Base-by-base conservation (phyloP, 2,329 filamentous ascomycete species). In the Lachnellula subtilissima region DNA sequence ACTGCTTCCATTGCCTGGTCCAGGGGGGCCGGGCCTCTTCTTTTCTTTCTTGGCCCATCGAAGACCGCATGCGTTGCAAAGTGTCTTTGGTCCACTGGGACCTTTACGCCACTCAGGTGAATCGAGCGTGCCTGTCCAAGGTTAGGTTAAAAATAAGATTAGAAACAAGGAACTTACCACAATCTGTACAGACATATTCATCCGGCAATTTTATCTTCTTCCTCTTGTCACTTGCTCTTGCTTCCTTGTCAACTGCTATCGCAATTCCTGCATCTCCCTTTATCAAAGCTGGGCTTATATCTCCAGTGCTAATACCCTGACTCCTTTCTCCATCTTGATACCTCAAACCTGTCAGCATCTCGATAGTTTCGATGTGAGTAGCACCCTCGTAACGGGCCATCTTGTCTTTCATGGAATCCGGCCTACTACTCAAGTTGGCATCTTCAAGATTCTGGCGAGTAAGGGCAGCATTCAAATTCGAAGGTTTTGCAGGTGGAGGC, bases 41-140 rank as follows among this genome's bases (percentile, higher is more conserved):
- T 94, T 94, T 69, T 94, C 89, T 69, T 89, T 91, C 82, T 89
- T 85, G 15, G 85, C 84, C 85, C 85, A 88, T 52, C 85, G 78
- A 32, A 88, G 75, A 39, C 93, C 93, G 70, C 93, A 97, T 7
- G 93, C 93, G 74, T 97, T 97, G 73, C 93, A 97, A 12, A 97
- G 76, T 8, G 93, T 97, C 73, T 97, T 97, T 1, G 92, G 92
- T 2, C 93, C 93, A 60, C 84, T 90, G 0, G 93, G 93, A 0
- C 93, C 93, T 72, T 96, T 97, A 60, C 93, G 82, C 93, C 93
- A 97, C 76, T 97, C 93, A 0, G 93, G 93, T 15, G 90, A 96
- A 69, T 97, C 92, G 42, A 95, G 79, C 0, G 91, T 97, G 36
- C 83, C 83, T 86, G 15, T 56, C 36, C 11, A 17, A 28, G 11